Conservation (phyloP, 805 yeast genomes). For the Debaryomyces maramus region DNA sequence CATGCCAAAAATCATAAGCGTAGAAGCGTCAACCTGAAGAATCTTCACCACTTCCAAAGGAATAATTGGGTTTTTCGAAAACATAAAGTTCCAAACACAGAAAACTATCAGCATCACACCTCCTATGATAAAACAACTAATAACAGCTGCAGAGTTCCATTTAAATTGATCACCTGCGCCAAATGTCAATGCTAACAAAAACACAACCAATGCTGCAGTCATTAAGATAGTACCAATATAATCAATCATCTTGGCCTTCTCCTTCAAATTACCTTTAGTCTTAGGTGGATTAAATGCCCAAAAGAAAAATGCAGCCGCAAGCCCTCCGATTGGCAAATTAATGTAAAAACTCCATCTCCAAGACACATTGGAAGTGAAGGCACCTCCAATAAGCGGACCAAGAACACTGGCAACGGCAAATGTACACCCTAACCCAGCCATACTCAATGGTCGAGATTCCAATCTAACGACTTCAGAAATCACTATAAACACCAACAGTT, state of each 20-base stretch:
- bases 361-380: constrained; percentile 51
- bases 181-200: constrained; percentile 50
- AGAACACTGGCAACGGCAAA: constrained; percentile 50
- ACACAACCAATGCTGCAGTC: constrained; percentile 41
- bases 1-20: constrained; percentile 30
- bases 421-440: constrained; percentile 37
- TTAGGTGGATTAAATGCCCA: constrained; percentile 48
- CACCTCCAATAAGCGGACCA: constrained; percentile 70
- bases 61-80: constrained; percentile 46
- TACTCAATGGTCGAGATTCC: constrained; percentile 33
- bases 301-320: constrained; percentile 37
- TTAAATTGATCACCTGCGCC: constrained; percentile 46
- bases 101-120: constrained; percentile 32
- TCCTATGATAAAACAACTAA: constrained; percentile 49
- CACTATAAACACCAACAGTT: constrained; percentile 27
- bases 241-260: constrained; percentile 46
- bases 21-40: constrained; percentile 38
- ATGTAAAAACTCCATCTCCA: constrained; percentile 80
- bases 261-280: constrained; percentile 34
- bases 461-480: constrained; percentile 33
- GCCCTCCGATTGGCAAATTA: constrained; percentile 65
- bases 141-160: constrained; percentile 57
- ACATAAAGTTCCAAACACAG: constrained; percentile 40
- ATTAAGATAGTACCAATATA: constrained; percentile 45
- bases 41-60: constrained; percentile 42